Conservation (phyloP, 2,329 filamentous ascomycete genomes). For the Tothia fuscella region DNA sequence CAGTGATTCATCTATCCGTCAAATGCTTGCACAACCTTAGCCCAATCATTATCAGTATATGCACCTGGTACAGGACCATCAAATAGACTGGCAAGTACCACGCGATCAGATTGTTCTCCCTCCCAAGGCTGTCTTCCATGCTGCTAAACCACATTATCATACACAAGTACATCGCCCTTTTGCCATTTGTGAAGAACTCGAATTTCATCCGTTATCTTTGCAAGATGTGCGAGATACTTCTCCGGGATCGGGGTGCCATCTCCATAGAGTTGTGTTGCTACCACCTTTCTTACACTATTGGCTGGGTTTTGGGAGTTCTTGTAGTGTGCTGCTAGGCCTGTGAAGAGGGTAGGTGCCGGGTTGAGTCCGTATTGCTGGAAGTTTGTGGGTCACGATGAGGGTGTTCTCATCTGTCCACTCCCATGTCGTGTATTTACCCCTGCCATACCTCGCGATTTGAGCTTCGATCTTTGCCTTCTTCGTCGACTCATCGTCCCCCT, state of each 20-base stretch:
- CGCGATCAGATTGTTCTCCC: conserved; percentile 33
- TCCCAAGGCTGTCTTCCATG: conserved; percentile 39
- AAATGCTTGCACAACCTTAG: conserved; percentile 34
- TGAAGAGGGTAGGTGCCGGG: conserved; percentile 36
- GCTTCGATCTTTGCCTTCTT: conserved; percentile 34
- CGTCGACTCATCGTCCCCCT: conserved; percentile 32
- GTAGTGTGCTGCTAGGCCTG: conserved; percentile 34
- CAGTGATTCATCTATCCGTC: too few species aligned
- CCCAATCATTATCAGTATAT: conserved; percentile 33
- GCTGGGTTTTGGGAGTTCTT: conserved; percentile 21
- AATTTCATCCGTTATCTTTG: conserved; percentile 37
- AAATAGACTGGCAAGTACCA: conserved; percentile 37
- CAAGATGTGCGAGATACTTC: conserved; percentile 30
- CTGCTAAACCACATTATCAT: conserved; percentile 38
- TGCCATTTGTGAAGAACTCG: conserved; percentile 38
- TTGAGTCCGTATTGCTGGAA: conserved; percentile 37
- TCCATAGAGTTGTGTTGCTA: conserved; percentile 31
- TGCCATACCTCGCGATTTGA: conserved; percentile 36
- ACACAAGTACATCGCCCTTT: conserved; percentile 36
- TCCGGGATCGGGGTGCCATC: conserved; percentile 37
- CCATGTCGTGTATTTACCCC: conserved; percentile 36
- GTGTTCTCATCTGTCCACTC: conserved; percentile 35
- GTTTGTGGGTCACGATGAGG: conserved; percentile 30
- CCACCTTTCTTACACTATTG: conserved; percentile 19
- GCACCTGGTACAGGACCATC: conserved; percentile 36